Evolutionary conservation across 164 flowering plant genomes (phyloP).

Genomic region (Macadamia tetraphylla): DNA sequence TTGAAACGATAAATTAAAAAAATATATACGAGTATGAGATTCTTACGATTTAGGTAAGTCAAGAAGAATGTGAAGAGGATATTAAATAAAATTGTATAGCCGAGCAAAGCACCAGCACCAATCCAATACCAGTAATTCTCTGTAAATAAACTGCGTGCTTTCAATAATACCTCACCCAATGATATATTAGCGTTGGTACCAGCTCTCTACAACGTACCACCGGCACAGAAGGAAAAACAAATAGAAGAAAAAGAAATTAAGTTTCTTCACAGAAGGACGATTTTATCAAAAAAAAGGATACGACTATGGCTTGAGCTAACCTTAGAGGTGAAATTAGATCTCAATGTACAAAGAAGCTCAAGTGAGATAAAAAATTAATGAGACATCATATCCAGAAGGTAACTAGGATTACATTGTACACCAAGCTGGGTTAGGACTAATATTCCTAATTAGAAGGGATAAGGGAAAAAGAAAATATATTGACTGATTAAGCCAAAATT

Average conservation of each 20-base stretch:
- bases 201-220: slow-evolving; percentile 38
- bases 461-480: not conserved
- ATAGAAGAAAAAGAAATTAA: not conserved
- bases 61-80: slow-evolving; percentile 65
- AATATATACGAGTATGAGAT: slow-evolving; percentile 1
- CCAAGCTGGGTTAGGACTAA: not conserved
- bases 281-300: too few species aligned
- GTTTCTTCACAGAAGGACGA: not conserved
- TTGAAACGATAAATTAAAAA: not conserved
- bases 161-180: slow-evolving; percentile 61
- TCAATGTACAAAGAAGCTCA: too few species aligned
- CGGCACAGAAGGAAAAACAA: not conserved
- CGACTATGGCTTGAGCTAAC: too few species aligned
- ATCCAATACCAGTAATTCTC: slow-evolving; percentile 97
- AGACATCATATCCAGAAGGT: not conserved
- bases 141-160: slow-evolving; percentile 60
- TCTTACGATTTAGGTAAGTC: slow-evolving; percentile 83
- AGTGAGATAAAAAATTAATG: not conserved
- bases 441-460: not conserved
- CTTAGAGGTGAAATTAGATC: too few species aligned
- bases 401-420: not conserved
- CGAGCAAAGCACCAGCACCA: slow-evolving; percentile 85
- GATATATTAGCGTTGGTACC: slow-evolving; percentile 30
- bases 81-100: slow-evolving; percentile 74
- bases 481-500: not conserved